phyloP scores from a whole-genome alignment of 805 yeast species.

The Teunomyces aglyptinius region DNA sequence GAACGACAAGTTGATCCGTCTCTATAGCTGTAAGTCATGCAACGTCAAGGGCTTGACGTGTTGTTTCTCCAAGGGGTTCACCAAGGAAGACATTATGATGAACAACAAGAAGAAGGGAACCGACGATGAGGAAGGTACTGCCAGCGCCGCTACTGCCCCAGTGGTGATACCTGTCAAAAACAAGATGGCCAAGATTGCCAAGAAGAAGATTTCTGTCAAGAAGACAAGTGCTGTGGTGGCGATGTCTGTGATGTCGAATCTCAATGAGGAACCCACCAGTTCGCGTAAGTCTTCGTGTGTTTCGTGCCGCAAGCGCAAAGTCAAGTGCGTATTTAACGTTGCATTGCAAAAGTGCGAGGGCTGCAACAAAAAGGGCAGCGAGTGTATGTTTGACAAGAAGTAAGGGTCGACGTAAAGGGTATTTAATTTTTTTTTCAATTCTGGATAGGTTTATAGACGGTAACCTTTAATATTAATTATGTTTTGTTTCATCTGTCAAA shows the following conservation, averaged over 20 bases:
- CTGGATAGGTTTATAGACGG: conserved; percentile 4
- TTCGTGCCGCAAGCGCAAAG: conserved; percentile 43
- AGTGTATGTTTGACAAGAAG: conserved; percentile 30
- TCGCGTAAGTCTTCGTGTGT: conserved; percentile 38
- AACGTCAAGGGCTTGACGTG: conserved; percentile 45
- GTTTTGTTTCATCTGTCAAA: not conserved
- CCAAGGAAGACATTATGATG: conserved; percentile 54
- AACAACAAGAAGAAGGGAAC: conserved; percentile 25
- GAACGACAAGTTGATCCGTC: conserved; percentile 43
- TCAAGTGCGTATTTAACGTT: conserved; percentile 37
- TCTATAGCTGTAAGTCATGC: conserved; percentile 57
- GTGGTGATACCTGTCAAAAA: conserved; percentile 6
- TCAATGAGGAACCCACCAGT: conserved; percentile 5
- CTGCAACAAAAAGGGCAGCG: conserved; percentile 36
- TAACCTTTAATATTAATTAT: not conserved
- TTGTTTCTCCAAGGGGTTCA: conserved; percentile 61
- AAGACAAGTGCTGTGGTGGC: conserved; percentile 7
- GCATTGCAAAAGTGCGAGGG: conserved; percentile 37
- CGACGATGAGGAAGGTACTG: conserved; percentile 2
- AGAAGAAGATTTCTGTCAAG: conserved; percentile 13
- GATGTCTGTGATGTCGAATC: conserved; percentile 2
- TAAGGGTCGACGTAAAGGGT: not conserved
- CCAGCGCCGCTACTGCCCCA: not conserved
- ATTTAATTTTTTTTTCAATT: not conserved
- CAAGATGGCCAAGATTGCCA: conserved; percentile 11